These are phyloP conservation scores for Alternaria ventricosa DNA, from an alignment of 2,329 filamentous ascomycete species.

Conservation along the genomic window DNA sequence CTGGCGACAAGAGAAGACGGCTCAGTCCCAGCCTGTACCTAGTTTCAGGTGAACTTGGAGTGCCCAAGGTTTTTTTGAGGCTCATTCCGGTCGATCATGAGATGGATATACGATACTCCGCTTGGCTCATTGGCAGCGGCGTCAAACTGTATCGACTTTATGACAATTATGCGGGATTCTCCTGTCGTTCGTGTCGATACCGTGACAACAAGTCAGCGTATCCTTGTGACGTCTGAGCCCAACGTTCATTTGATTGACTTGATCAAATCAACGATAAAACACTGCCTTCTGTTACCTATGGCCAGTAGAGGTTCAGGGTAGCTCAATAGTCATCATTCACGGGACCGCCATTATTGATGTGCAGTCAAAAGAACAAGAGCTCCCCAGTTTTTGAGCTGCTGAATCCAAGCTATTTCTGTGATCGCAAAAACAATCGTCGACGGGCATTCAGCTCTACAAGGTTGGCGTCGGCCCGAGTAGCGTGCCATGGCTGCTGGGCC, in stretches of 20 bases:
- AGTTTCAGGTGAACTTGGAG: background rate
- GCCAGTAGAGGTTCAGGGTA: background rate
- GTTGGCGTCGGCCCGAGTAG: conserved; percentile 5
- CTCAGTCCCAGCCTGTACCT: background rate
- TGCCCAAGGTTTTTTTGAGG: background rate
- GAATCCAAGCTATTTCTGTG: background rate
- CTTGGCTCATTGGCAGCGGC: background rate
- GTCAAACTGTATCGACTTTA: background rate
- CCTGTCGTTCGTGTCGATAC: background rate
- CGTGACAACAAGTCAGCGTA: background rate
- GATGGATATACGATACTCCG: background rate
- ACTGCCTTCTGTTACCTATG: background rate
- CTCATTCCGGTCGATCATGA: background rate
- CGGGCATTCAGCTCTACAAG: background rate
- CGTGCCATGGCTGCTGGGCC: conserved; percentile 3
- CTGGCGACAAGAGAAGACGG: background rate
- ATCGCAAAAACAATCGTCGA: background rate
- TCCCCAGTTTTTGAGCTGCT: background rate
- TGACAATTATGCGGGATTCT: background rate
- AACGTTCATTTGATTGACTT: background rate
- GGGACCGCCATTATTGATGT: background rate
- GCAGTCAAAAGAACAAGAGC: background rate
- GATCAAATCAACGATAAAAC: background rate
- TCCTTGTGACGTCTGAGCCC: background rate
- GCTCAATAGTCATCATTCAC: background rate